Evolutionary conservation across 1,284 basidiomycete species (phyloP), one percentile per base, ranked within the genome.

Genomic region (Lentinula novae-zelandiae): DNA sequence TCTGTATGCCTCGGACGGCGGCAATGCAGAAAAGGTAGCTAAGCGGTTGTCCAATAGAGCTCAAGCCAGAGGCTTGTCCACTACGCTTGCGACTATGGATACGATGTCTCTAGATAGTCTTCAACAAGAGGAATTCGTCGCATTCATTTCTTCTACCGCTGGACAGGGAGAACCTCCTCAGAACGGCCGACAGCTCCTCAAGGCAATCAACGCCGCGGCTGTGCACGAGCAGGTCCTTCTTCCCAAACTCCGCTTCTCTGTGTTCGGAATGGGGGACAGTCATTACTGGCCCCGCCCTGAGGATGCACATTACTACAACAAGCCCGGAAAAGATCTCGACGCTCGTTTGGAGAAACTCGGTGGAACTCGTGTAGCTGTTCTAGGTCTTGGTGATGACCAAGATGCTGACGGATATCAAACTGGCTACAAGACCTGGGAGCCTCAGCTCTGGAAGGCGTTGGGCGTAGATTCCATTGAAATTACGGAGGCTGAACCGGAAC

Each of bases 241-340:
- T 57, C 65, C 75, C 46, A 86, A 86, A 63, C 76, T 95, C 65
- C 87, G 85, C 68, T 92, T 86, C 72, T 77, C 89, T 61, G 95
- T 99, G 60, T 98, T 99, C 68, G 96, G 82, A 57, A 92, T 99
- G 88, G 96, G 96, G 66, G 96, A 99, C 76, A 96, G 92, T 72
- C 96, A 98, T 77, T 99, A 99, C 79, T 99, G 96, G 96, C 97
- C 97, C 17, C 86, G 97, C 54, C 84, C 93, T 27, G 96, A 98
- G 75, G 96, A 99, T 71, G 91, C 91, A 34, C 91, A 95, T 70
- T 99, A 95, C 76, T 99, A 98, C 82, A 99, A 99, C 84, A 97
- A 96, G 78, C 89, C 97, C 0, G 87, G 87, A 22, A 97, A 95
- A 78, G 96, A 99, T 67, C 84, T 99, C 53, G 89, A 95, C 75